Evolutionary conservation across 2,329 filamentous ascomycete species (phyloP), one percentile per base, ranked within the genome.

Genomic region (Phialophora macrospora): DNA sequence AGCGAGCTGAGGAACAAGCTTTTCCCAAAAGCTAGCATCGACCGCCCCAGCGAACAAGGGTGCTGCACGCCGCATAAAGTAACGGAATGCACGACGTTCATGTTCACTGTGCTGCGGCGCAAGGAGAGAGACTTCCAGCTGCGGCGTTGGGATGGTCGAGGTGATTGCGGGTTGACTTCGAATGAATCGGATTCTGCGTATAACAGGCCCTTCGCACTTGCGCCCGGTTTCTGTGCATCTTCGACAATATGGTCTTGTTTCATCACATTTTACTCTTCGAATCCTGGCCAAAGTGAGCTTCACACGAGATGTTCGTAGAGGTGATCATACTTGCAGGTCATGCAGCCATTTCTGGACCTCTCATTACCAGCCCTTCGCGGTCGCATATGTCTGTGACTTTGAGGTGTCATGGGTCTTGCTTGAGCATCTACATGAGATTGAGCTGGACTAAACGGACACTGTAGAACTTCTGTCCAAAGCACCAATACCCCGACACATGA

Each of bases 71-170:
- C 64, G 12, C 28, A 38, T 57, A 49, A 67, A 70, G 63, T 64
- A 67, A 38, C 68, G 60, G 63, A 69, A 69, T n/a, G 62, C 55
- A 48, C 67, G 64, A 34, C 65, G 66, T 58, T 70, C 67, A 60
- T 66, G 49, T 22, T 55, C 34, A 51, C 22, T 56, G 46, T 63
- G 62, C 20, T 28, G 64, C 22, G 68, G 63, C 20, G 54, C 52
- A 34, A 67, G 46, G 9, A 65, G 54, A 56, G 67, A 67, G 9
- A 64, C 48, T 32, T 60, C 62, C 26, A 44, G 49, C 49, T 32
- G 55, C 2, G 41, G 70, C 66, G 9, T 51, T 62, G 64, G 60
- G 60, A 28, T 60, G 28, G 49, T 51, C 62, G 67, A 49, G 11
- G 17, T 55, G 26, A 41, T 59, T n/a, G 22, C 17, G 30, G 38